phyloP scores from a whole-genome alignment of 495 filamentous ascomycete genomes.

The Aspergillus asperescens region DNA sequence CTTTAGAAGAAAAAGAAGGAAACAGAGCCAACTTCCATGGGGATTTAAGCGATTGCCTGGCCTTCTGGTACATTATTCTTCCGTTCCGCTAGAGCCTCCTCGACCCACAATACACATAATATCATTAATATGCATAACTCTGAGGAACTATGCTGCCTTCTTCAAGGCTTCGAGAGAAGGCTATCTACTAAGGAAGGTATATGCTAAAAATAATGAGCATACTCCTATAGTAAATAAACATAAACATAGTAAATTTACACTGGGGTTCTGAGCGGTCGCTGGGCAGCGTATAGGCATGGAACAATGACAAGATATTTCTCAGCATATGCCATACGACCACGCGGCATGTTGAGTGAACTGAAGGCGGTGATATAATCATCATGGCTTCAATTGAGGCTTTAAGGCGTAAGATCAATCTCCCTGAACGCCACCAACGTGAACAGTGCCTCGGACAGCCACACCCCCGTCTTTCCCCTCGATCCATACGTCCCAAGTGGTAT shows the following conservation, averaged over 20 bases:
- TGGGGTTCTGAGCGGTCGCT: too few relatives aligned
- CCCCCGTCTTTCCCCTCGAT: slow-evolving; percentile 56
- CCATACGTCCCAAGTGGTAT: slow-evolving; percentile 56
- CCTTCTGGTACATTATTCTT: slow-evolving; percentile 8
- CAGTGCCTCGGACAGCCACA: slow-evolving; percentile 56
- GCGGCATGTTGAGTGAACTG: too few relatives aligned
- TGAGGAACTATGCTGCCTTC: too few relatives aligned
- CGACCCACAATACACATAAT: not conserved
- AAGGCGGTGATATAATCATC: too few relatives aligned
- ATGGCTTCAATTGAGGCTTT: too few relatives aligned
- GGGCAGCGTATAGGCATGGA: too few relatives aligned
- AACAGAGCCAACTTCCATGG: not conserved
- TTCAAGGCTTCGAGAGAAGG: not conserved
- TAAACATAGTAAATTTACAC: too few relatives aligned
- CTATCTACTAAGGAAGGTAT: too few relatives aligned
- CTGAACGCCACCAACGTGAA: slow-evolving; percentile 3
- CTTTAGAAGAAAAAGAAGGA: slow-evolving; percentile 1
- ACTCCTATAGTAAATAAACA: too few relatives aligned
- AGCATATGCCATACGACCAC: too few relatives aligned
- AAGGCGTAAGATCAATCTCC: not conserved
- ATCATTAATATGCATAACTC: not conserved
- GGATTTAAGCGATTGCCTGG: slow-evolving; percentile 8
- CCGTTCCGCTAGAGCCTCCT: slow-evolving; percentile 4
- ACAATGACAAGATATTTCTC: too few relatives aligned
- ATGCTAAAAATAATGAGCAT: too few relatives aligned